Conservation (phyloP, 2,329 filamentous ascomycete species). For the Epichloe sp. region DNA sequence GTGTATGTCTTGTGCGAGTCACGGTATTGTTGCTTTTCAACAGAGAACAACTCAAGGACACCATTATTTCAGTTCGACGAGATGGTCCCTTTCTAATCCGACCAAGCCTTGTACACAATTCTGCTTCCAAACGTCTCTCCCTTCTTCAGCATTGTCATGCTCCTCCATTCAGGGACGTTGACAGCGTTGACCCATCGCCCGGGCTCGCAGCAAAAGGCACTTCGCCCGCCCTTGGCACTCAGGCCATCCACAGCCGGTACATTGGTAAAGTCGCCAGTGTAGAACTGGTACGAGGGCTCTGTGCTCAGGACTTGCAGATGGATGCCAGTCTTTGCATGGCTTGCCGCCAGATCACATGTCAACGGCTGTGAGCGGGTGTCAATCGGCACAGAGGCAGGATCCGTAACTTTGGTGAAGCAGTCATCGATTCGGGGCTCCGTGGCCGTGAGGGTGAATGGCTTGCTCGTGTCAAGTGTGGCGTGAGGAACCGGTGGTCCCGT, state of each 20-base stretch:
- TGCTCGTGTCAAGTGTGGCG: constrained; percentile 49
- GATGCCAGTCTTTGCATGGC: constrained; percentile 60
- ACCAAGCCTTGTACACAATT: constrained; percentile 79
- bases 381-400: constrained; percentile 45
- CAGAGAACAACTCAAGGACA: neutral
- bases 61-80: neutral
- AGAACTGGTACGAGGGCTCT: constrained; percentile 94
- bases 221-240: constrained; percentile 51
- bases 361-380: constrained; percentile 54
- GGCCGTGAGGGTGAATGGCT: constrained; percentile 59
- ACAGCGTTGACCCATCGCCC: constrained; percentile 80
- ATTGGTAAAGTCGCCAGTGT: constrained; percentile 76
- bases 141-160: constrained; percentile 69
- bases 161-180: constrained; percentile 69
- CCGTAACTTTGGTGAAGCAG: constrained; percentile 68
- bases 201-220: constrained; percentile 85
- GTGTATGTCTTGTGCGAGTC: neutral
- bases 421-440: constrained; percentile 70
- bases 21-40: neutral
- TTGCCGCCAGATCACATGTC: constrained; percentile 54
- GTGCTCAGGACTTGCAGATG: constrained; percentile 83
- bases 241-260: constrained; percentile 53
- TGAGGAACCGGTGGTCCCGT: constrained; percentile 52
- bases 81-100: constrained; percentile 30
- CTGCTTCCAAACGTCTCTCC: constrained; percentile 71